A percentile compares a stretch with the other conserved stretches of the same genome.
Evolutionary conservation across 169 alveolate genomes (phyloP).

Genomic region (Cyclospora cayetanensis): DNA sequence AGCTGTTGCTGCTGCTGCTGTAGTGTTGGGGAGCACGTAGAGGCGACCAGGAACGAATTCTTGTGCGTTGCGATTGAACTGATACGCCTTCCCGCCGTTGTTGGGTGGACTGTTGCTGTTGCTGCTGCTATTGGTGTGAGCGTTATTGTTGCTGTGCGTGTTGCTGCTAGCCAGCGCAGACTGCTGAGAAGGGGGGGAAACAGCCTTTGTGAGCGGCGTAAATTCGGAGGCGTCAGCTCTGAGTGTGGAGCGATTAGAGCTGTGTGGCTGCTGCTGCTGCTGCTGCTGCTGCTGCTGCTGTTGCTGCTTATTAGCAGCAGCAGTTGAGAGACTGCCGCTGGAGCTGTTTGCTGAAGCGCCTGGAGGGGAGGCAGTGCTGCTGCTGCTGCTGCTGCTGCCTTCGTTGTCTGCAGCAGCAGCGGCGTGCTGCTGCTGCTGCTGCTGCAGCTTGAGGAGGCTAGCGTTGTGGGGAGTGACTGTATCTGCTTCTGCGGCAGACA

Average conservation of each 20-base stretch:
- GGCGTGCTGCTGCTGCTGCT: slow-evolving; percentile 39
- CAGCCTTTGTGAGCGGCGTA: slow-evolving; percentile 7
- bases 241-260: slow-evolving; percentile 6
- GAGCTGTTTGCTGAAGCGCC: neutral
- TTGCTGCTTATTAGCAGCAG: neutral
- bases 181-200: slow-evolving; percentile 25
- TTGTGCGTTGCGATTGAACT: slow-evolving; percentile 69
- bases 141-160: slow-evolving; percentile 42
- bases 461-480: slow-evolving; percentile 36
- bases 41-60: slow-evolving; percentile 71
- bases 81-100: slow-evolving; percentile 42
- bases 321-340: neutral
- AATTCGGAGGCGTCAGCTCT: slow-evolving; percentile 26
- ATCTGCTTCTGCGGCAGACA: slow-evolving; percentile 56
- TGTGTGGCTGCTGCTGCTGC: slow-evolving; percentile 42
- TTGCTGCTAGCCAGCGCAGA: neutral
- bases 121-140: neutral
- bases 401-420: slow-evolving; percentile 7
- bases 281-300: neutral
- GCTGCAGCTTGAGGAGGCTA: slow-evolving; percentile 59
- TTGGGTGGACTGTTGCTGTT: slow-evolving; percentile 58
- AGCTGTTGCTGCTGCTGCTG: slow-evolving; percentile 59
- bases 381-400: slow-evolving; percentile 24
- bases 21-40: slow-evolving; percentile 6
- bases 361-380: neutral